A percentile compares a stretch with the other conserved stretches of the same genome.
Evolutionary conservation across 169 alveolate genomes (phyloP).

Genomic region (Plasmodium fragile): DNA sequence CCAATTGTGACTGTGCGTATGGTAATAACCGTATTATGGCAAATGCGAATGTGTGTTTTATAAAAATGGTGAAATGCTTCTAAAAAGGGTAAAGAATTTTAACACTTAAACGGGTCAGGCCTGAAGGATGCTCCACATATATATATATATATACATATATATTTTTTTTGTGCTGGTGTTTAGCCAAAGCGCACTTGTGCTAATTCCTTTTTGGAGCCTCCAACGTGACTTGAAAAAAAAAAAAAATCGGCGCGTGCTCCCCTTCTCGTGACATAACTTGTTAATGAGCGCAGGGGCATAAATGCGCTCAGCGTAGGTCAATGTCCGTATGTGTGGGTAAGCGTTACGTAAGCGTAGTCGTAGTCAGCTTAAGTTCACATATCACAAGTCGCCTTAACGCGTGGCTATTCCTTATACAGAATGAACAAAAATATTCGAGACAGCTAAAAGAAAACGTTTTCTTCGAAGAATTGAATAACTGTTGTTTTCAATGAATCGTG

Average conservation of each 20-base stretch:
- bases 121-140: not conserved
- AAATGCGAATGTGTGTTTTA: not conserved
- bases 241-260: not conserved
- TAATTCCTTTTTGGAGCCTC: not conserved
- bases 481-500: not conserved
- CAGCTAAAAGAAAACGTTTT: not conserved
- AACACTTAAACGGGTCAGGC: not conserved
- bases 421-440: not conserved
- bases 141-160: not conserved
- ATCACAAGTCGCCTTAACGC: not conserved
- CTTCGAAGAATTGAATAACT: not conserved
- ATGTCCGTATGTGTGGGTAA: too few relatives aligned
- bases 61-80: not conserved
- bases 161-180: not conserved
- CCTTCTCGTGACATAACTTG: not conserved
- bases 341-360: not conserved
- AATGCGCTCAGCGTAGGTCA: not conserved
- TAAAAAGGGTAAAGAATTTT: not conserved
- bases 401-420: not conserved
- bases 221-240: not conserved
- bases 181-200: not conserved
- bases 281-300: not conserved
- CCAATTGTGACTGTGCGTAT: not conserved
- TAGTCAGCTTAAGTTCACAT: not conserved
- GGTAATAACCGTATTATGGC: not conserved